Evolutionary conservation across 2,329 filamentous ascomycete species (phyloP).

Genomic region (Aureobasidium sp.): DNA sequence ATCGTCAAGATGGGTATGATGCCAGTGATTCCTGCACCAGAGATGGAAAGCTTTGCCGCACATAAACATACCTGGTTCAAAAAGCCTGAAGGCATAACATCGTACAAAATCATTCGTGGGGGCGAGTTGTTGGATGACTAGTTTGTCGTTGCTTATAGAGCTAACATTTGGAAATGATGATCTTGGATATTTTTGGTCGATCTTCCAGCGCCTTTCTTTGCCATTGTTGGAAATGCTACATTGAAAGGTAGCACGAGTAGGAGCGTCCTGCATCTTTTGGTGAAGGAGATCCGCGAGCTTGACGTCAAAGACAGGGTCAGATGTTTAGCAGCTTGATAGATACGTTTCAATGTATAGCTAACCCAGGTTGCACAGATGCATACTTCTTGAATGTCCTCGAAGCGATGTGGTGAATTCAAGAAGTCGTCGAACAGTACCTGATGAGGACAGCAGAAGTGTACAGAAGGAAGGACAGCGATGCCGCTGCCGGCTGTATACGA

Average conservation of each 20-base stretch:
- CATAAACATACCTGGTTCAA: conserved; percentile 41
- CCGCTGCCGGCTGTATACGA: background rate
- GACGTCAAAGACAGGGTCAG: background rate
- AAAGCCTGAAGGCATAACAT: conserved; percentile 30
- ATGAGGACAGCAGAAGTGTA: background rate
- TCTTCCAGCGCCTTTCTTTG: background rate
- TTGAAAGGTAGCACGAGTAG: background rate
- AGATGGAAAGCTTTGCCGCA: conserved; percentile 38
- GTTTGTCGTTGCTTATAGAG: background rate
- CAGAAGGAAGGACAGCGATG: background rate
- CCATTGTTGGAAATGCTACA: too few species aligned
- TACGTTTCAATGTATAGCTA: background rate
- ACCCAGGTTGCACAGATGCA: background rate
- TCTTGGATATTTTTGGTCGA: background rate
- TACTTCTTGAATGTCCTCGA: background rate
- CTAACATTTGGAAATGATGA: background rate
- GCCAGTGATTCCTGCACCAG: conserved; percentile 40
- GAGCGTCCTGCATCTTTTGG: background rate
- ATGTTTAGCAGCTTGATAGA: background rate
- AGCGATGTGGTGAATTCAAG: background rate
- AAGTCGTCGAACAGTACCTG: background rate
- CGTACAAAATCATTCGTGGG: conserved; percentile 29
- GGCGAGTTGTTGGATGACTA: conserved; percentile 8
- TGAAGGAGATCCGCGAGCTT: background rate
- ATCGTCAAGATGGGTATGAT: conserved; percentile 47